Evolutionary conservation across 2,329 filamentous ascomycete genomes (phyloP).

Genomic region (Colletotrichum brevisporum): DNA sequence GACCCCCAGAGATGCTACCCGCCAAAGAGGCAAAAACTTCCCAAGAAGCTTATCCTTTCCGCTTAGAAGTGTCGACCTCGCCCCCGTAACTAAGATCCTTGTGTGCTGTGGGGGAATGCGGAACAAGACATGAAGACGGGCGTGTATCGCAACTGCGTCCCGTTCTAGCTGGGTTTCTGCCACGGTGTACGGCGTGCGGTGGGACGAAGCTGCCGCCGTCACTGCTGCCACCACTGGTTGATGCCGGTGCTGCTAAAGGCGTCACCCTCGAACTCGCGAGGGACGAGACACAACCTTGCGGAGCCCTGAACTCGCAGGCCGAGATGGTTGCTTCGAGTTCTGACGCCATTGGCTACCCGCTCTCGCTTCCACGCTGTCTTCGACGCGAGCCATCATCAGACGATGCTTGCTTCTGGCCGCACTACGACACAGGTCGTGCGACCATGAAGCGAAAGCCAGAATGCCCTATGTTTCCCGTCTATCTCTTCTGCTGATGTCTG

Average conservation of each 20-base stretch:
- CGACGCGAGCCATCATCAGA: conserved; percentile 3
- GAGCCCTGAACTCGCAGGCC: neutral
- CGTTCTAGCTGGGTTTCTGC: conserved; percentile 7
- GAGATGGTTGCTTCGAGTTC: neutral
- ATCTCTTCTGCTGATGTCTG: neutral
- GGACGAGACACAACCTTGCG: neutral
- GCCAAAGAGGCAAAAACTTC: conserved; percentile 26
- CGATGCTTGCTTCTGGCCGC: conserved; percentile 8
- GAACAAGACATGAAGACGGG: conserved; percentile 16
- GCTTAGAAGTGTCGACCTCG: conserved; percentile 14
- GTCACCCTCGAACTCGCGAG: conserved; percentile 1
- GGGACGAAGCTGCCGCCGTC: conserved; percentile 3
- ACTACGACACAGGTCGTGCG: conserved; percentile 2
- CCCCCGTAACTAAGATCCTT: conserved; percentile 1
- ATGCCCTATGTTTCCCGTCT: neutral
- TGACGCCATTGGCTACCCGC: conserved; percentile 8
- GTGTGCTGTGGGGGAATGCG: neutral
- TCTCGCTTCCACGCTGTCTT: conserved; percentile 10
- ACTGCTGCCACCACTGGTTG: neutral
- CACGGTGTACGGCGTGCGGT: conserved; percentile 9
- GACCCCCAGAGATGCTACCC: conserved; percentile 11
- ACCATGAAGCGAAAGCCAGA: neutral
- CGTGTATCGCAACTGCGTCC: conserved; percentile 18
- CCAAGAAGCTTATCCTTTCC: conserved; percentile 25
- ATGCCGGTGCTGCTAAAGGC: neutral